These are phyloP conservation scores for Trapa bicornis DNA, from an alignment of 345 rosid species.

Conservation along the genomic window DNA sequence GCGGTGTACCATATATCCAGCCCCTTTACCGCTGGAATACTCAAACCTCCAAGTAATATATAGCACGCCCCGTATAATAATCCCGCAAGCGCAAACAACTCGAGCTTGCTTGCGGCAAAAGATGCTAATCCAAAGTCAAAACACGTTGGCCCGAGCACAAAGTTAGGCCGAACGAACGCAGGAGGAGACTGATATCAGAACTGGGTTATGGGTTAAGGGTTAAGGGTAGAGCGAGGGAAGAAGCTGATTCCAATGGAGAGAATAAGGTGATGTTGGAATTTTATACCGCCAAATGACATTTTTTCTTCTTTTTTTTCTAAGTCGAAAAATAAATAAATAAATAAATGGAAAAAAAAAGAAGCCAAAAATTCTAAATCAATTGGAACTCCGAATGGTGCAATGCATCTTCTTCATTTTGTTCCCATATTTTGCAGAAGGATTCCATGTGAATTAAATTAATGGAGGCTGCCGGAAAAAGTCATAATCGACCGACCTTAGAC, in stretches of 20 bases:
- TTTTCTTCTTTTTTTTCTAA: neutral
- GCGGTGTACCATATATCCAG: conserved; percentile 10
- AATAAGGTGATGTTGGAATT: neutral
- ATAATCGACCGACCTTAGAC: too few relatives aligned
- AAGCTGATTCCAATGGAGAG: too few relatives aligned
- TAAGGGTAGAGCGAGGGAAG: too few relatives aligned
- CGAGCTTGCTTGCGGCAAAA: conserved; percentile 23
- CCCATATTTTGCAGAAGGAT: too few relatives aligned
- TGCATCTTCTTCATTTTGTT: too few relatives aligned
- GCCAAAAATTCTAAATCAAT: too few relatives aligned
- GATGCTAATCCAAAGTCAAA: conserved; percentile 12
- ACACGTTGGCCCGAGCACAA: conserved; percentile 9
- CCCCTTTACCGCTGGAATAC: conserved; percentile 8
- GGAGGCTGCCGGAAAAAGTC: too few relatives aligned
- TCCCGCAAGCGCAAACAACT: conserved; percentile 10
- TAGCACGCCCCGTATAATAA: conserved; percentile 1
- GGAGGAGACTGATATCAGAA: neutral
- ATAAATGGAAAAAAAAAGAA: too few relatives aligned
- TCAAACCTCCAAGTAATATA: neutral
- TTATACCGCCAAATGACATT: neutral
- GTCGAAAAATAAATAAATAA: neutral
- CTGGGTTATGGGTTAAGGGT: too few relatives aligned
- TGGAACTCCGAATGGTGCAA: too few relatives aligned
- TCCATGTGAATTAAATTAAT: too few relatives aligned
- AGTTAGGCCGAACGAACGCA: conserved; percentile 10